Conservation (phyloP, 352 stramenopile genomes). For the Globisporangium nodosum region DNA sequence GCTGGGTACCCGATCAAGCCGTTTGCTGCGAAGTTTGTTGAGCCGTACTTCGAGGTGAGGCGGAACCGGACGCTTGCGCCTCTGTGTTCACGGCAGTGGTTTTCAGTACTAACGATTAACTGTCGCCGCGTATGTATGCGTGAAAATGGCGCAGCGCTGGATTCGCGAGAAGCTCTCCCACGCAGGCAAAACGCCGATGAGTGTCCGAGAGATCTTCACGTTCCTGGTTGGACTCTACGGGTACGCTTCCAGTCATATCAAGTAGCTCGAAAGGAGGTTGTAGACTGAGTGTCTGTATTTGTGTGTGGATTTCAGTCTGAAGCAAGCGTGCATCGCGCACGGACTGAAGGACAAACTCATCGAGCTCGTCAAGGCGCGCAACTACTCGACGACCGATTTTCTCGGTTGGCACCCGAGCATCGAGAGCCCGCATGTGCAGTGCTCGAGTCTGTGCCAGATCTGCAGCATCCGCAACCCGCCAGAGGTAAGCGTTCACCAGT, state of each 20-base stretch:
- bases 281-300: not conserved
- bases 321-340: conserved; percentile 58
- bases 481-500: conserved; percentile 23
- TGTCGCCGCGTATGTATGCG: not conserved
- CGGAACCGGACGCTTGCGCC: not conserved
- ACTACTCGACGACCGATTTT: conserved; percentile 67
- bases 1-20: conserved; percentile 76
- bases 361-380: conserved; percentile 48
- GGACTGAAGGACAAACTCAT: conserved; percentile 44
- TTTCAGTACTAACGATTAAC: not conserved
- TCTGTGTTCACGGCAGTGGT: not conserved
- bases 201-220: conserved; percentile 71
- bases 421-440: conserved; percentile 63
- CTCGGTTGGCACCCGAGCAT: conserved; percentile 79
- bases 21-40: conserved; percentile 72
- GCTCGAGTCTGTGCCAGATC: conserved; percentile 63
- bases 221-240: conserved; percentile 74
- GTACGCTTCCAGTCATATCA: conserved; percentile 16
- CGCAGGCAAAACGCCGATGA: conserved; percentile 38
- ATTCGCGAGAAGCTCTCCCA: conserved; percentile 63
- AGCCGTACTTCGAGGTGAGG: conserved; percentile 58
- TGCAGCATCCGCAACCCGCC: conserved; percentile 73
- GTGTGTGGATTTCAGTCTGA: conserved; percentile 28
- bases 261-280: not conserved
- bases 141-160: conserved; percentile 40